phyloP scores from a whole-genome alignment of 768 basidiomycete species.

The Tricholoma hemisulphureum region DNA sequence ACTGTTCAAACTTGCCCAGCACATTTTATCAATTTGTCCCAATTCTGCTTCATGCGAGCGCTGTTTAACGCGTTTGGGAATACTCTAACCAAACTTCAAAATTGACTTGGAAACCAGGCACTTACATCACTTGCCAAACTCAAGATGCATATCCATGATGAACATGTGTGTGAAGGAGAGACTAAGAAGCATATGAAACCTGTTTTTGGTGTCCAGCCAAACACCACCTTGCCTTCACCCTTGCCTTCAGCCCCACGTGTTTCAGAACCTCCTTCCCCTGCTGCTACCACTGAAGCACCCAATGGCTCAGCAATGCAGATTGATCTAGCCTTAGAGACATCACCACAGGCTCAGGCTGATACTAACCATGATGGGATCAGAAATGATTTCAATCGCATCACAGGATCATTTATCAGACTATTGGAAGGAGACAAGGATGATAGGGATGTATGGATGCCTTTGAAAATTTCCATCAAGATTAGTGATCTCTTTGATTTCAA shows the following conservation, averaged over 20 bases:
- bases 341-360: too few relatives aligned
- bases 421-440: background rate
- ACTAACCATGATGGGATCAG: background rate
- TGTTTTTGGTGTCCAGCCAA: background rate
- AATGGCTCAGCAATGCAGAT: background rate
- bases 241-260: too few relatives aligned
- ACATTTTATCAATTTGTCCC: slow-evolving; percentile 22
- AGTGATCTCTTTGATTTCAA: background rate
- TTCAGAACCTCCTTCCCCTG: too few relatives aligned
- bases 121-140: slow-evolving; percentile 25
- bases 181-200: slow-evolving; percentile 4
- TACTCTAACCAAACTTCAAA: slow-evolving; percentile 26
- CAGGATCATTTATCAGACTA: background rate
- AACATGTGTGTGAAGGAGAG: slow-evolving; percentile 8
- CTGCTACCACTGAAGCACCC: too few relatives aligned
- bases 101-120: slow-evolving; percentile 18
- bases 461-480: background rate
- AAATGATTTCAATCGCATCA: background rate
- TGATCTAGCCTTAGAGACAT: background rate
- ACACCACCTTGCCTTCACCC: background rate
- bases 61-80: slow-evolving; percentile 30
- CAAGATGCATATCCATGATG: slow-evolving; percentile 29
- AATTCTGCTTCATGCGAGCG: slow-evolving; percentile 33
- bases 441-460: background rate
- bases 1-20: slow-evolving; percentile 18